Conservation (phyloP, 2,329 filamentous ascomycete genomes). For the Chrysoporthe austroafricana region DNA sequence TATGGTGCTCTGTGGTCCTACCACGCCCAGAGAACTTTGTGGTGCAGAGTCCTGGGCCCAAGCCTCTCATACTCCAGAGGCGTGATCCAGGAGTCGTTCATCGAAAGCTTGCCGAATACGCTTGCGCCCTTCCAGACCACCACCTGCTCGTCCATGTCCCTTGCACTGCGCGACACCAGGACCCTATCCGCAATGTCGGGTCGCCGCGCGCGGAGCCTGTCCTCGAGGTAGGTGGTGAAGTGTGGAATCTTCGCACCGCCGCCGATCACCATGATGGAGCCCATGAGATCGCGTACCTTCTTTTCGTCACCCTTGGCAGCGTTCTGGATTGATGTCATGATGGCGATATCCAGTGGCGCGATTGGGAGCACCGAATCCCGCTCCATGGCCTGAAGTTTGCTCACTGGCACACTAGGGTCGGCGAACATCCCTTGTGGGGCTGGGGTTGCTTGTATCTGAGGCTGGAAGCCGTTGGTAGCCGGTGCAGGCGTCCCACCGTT, state of each 20-base stretch:
- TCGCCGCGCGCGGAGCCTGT: conserved; percentile 70
- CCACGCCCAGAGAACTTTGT: conserved; percentile 74
- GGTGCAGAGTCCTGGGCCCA: conserved; percentile 79
- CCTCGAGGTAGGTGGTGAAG: conserved; percentile 82
- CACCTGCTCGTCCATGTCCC: conserved; percentile 97
- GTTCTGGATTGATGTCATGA: conserved; percentile 86
- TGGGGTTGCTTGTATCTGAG: conserved; percentile 36
- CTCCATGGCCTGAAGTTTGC: conserved; percentile 63
- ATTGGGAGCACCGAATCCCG: conserved; percentile 82
- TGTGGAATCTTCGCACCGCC: conserved; percentile 81
- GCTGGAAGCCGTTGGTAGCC: conserved; percentile 44
- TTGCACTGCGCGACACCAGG: conserved; percentile 71
- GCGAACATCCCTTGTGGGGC: conserved; percentile 50
- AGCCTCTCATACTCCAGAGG: conserved; percentile 85
- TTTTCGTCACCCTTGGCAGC: conserved; percentile 89
- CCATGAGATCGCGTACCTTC: conserved; percentile 87
- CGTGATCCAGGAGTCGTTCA: conserved; percentile 95
- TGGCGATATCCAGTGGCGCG: conserved; percentile 84
- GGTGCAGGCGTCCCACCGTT: conserved; percentile 53
- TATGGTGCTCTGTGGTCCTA: conserved; percentile 35
- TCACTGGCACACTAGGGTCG: conserved; percentile 55
- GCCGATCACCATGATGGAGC: conserved; percentile 88
- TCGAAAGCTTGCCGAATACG: conserved; percentile 89
- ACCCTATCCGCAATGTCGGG: conserved; percentile 65
- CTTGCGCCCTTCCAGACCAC: conserved; percentile 97